phyloP scores from a whole-genome alignment of 768 basidiomycete genomes.

The Suillus clintonianus region DNA sequence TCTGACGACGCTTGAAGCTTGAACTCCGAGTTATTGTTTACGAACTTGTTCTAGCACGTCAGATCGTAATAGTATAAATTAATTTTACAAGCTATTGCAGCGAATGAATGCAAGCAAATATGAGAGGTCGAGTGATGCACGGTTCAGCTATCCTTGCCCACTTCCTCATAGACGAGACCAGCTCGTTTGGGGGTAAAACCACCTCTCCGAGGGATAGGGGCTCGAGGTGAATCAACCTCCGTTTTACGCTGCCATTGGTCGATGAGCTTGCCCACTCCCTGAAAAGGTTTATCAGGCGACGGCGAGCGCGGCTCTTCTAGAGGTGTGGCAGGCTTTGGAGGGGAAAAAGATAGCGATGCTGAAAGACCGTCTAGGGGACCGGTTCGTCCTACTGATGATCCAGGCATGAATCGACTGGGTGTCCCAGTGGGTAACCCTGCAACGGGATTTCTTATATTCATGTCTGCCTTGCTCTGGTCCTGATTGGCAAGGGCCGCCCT shows the following conservation, averaged over 20 bases:
- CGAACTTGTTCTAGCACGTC: not conserved
- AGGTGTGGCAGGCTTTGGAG: slow-evolving; percentile 12
- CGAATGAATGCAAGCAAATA: not conserved
- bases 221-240: slow-evolving; percentile 45
- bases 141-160: slow-evolving; percentile 21
- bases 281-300: slow-evolving; percentile 77
- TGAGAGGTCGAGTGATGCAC: slow-evolving; percentile 8
- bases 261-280: slow-evolving; percentile 82
- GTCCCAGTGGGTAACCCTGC: slow-evolving; percentile 23
- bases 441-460: slow-evolving; percentile 16
- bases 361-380: slow-evolving; percentile 30
- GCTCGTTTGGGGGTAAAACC: slow-evolving; percentile 43
- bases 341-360: slow-evolving; percentile 1
- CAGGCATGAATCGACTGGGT: slow-evolving; percentile 22
- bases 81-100: not conserved
- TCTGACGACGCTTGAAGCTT: not conserved
- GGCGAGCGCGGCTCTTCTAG: slow-evolving; percentile 45
- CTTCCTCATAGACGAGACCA: slow-evolving; percentile 27
- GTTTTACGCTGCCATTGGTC: slow-evolving; percentile 88
- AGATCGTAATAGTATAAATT: slow-evolving; percentile 2
- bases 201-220: slow-evolving; percentile 36
- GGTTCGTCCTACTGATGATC: slow-evolving; percentile 11
- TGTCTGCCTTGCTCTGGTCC: slow-evolving; percentile 17
- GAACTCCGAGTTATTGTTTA: not conserved
- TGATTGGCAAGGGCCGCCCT: slow-evolving; percentile 17